Evolutionary conservation across 345 rosid genomes (phyloP).

Genomic region (Populus deltoides): DNA sequence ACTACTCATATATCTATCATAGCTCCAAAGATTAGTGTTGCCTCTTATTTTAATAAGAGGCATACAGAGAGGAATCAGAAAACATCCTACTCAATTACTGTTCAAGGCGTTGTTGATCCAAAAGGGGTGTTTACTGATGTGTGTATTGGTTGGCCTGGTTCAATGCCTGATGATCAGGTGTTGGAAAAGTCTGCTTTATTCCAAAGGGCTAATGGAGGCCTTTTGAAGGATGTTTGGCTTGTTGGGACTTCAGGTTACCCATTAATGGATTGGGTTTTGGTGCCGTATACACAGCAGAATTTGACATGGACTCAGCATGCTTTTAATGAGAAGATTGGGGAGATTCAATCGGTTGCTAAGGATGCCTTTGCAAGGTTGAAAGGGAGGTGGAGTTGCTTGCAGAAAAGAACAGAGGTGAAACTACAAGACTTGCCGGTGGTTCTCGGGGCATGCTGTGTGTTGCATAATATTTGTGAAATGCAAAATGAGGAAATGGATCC

Average conservation of each 20-base stretch:
- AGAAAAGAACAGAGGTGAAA: constrained; percentile 74
- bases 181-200: constrained; percentile 67
- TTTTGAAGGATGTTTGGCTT: constrained; percentile 60
- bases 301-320: constrained; percentile 86
- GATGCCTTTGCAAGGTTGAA: constrained; percentile 68
- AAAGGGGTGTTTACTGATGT: constrained; percentile 74
- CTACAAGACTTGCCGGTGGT: constrained; percentile 74
- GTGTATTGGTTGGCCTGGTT: constrained; percentile 90
- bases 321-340: constrained; percentile 71
- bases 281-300: constrained; percentile 69
- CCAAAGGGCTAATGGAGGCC: constrained; percentile 69
- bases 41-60: constrained; percentile 71
- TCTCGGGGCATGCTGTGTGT: constrained; percentile 75
- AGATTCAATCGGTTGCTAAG: constrained; percentile 52
- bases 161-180: constrained; percentile 77
- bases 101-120: constrained; percentile 69
- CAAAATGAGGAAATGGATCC: constrained; percentile 50
- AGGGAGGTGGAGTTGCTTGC: constrained; percentile 78
- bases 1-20: constrained; percentile 81
- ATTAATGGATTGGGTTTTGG: constrained; percentile 73
- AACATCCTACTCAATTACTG: constrained; percentile 66
- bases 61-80: constrained; percentile 81
- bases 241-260: constrained; percentile 70
- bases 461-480: constrained; percentile 75
- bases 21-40: constrained; percentile 73